Evolutionary conservation across 345 rosid genomes (phyloP), one percentile per base, ranked within the genome.

Genomic region (Streptanthus diversifolius): DNA sequence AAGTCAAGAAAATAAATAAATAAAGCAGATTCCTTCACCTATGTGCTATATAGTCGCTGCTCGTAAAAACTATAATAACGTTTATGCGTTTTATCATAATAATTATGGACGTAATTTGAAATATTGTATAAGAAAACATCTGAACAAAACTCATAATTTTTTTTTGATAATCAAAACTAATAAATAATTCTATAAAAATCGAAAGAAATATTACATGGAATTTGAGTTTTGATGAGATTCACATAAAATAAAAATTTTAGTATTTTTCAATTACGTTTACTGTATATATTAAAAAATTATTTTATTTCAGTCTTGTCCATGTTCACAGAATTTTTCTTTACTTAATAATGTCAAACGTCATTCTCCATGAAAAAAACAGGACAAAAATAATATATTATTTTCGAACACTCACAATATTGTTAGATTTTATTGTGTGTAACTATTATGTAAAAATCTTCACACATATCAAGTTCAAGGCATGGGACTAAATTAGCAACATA

Each of bases 21-120:
- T 33, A 54, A 64, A 73, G 37, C 49, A 65, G 77, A 64, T 73
- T 63, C 71, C 63, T 64, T 73, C 58, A 73, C 71, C 29, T 43
- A 55, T 65, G 39, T 2, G 41, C 24, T 54, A 29, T 5, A 24
- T 45, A 70, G 32, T 57, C 18, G 18, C 15, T 57, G 45, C 14
- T 51, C 53, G 12, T 14, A 2, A 62, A 47, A 29, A 71, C 25
- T 51, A 39, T 29, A 60, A 27, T 21, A 70, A 71, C 60, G 32
- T 22, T 29, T 41, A 71, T 29, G 33, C 33, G 18, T 61, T 39
- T 3, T 22, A 48, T 60, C 33, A 12, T 41, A 18, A 2, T 19
- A 24, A 21, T 48, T 27, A 5, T 8, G 33, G 41, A 24, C 61
- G 21, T 30, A 25, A 48, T 12, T 70, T 36, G 1, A 24, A 45